These are phyloP conservation scores for Hyaloscypha hepaticicola DNA, from an alignment of 495 filamentous ascomycete species.

Conservation along the genomic window DNA sequence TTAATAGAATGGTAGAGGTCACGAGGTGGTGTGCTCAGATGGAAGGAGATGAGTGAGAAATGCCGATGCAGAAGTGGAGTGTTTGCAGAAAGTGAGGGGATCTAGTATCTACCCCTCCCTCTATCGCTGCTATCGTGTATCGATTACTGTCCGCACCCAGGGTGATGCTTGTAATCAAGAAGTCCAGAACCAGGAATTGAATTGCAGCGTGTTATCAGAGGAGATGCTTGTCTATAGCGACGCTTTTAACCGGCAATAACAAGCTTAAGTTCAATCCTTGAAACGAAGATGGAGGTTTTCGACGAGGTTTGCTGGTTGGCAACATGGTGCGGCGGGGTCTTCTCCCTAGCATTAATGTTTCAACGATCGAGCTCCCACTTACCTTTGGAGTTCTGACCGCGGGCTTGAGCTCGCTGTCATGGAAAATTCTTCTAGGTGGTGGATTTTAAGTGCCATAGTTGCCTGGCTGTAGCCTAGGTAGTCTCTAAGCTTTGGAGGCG, in stretches of 20 bases:
- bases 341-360: conserved; percentile 6
- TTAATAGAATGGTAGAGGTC: too few relatives aligned
- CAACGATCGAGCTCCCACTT: background rate
- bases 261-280: conserved; percentile 12
- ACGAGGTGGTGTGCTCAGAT: background rate
- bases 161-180: background rate
- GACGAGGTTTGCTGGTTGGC: background rate
- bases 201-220: background rate
- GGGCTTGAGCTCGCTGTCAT: background rate
- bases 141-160: background rate
- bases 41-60: background rate
- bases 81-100: background rate
- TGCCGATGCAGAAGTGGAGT: background rate
- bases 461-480: background rate
- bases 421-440: background rate
- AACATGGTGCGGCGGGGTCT: background rate
- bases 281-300: conserved; percentile 1
- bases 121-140: background rate
- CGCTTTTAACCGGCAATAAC: background rate
- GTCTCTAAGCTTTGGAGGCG: background rate
- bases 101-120: background rate
- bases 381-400: background rate
- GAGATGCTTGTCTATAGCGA: conserved; percentile 12
- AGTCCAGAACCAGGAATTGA: conserved; percentile 1
- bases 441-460: background rate